A percentile compares a stretch with the other conserved stretches of the same genome.
Evolutionary conservation across 257 asterid genomes (phyloP).

Genomic region (Avicennia marina): DNA sequence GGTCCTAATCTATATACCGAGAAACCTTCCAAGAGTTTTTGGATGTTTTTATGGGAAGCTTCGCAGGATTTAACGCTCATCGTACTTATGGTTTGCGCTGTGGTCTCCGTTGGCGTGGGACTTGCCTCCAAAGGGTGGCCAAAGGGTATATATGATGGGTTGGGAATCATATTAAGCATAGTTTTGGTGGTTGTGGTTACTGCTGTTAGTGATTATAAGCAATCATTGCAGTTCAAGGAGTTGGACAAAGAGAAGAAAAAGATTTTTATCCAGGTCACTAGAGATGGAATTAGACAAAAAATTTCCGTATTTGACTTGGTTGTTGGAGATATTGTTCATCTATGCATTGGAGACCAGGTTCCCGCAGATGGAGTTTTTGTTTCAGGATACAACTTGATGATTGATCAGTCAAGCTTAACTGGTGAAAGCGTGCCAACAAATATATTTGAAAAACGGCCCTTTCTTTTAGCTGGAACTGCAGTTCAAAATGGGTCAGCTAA

Average conservation of each 20-base stretch:
- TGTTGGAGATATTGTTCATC: conserved; percentile 82
- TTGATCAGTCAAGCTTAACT: conserved; percentile 93
- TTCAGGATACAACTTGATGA: conserved; percentile 71
- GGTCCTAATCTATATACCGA: conserved; percentile 79
- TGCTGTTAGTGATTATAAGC: conserved; percentile 90
- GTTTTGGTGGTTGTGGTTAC: conserved; percentile 83
- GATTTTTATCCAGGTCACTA: conserved; percentile 71
- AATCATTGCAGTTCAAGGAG: conserved; percentile 89
- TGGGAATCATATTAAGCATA: conserved; percentile 85
- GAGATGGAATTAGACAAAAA: conserved; percentile 81
- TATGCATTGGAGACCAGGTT: conserved; percentile 73
- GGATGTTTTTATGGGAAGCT: conserved; percentile 97
- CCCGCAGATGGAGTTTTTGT: conserved; percentile 92
- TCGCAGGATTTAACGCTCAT: conserved; percentile 86
- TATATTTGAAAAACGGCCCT: conserved; percentile 68
- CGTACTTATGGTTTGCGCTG: conserved; percentile 87
- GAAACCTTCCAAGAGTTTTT: conserved; percentile 82
- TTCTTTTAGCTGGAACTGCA: conserved; percentile 76
- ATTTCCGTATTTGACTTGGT: conserved; percentile 80
- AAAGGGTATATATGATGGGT: conserved; percentile 84
- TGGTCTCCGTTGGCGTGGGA: conserved; percentile 89
- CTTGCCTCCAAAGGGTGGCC: conserved; percentile 99
- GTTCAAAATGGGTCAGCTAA: conserved; percentile 91
- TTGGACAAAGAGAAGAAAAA: conserved; percentile 96
- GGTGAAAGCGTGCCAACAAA: conserved; percentile 87